These are phyloP conservation scores for Termitomyces sp. DNA, from an alignment of 768 basidiomycete genomes.

Conservation along the genomic window DNA sequence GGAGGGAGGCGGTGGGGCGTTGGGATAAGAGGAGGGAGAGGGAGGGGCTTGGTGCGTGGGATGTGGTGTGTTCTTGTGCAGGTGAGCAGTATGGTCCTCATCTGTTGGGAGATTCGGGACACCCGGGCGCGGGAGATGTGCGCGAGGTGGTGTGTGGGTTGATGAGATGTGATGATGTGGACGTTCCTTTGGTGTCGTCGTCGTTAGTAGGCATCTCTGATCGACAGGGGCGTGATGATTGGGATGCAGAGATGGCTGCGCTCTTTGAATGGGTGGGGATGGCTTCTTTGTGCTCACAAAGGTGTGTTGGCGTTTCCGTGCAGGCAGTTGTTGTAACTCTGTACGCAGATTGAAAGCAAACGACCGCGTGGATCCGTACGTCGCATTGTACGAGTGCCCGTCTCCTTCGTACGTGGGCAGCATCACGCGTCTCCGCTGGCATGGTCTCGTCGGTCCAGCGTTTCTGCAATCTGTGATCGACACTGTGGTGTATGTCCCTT, in stretches of 20 bases:
- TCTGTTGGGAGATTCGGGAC: conserved; percentile 11
- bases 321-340: no score
- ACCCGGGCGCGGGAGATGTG: conserved; percentile 4
- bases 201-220: conserved; percentile 15
- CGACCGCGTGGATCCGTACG: conserved; percentile 64
- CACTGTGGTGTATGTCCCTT: conserved; percentile 27
- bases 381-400: conserved; percentile 60
- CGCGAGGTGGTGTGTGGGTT: conserved; percentile 20
- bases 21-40: conserved; percentile 45
- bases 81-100: conserved; percentile 9
- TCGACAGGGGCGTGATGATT: conserved; percentile 24
- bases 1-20: conserved; percentile 31
- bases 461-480: conserved; percentile 54
- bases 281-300: conserved; percentile 59
- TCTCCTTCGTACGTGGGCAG: conserved; percentile 35
- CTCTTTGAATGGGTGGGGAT: conserved; percentile 75
- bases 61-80: conserved; percentile 33
- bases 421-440: conserved; percentile 54
- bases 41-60: conserved; percentile 34
- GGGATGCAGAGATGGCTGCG: conserved; percentile 34
- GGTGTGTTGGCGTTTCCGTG: no score
- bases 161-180: conserved; percentile 25
- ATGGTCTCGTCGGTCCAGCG: conserved; percentile 43
- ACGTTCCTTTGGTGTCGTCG: conserved; percentile 34
- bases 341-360: conserved; percentile 50